A percentile compares a stretch with the other conserved stretches of the same genome.
phyloP scores from a whole-genome alignment of 2,329 filamentous ascomycete genomes.

The Colletotrichum eleusines region DNA sequence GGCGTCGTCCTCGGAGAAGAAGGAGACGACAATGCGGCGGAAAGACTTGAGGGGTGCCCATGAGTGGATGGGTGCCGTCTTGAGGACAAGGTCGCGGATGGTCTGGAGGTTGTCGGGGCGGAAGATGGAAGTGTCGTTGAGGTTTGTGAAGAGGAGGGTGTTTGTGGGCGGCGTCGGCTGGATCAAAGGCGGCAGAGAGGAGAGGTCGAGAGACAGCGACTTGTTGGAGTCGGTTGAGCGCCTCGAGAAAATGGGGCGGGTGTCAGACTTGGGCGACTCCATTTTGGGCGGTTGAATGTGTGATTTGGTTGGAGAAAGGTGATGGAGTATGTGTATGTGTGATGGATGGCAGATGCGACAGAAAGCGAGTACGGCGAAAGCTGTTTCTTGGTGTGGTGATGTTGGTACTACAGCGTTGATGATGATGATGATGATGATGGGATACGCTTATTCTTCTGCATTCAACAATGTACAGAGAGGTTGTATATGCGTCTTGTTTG shows the following conservation, averaged over 20 bases:
- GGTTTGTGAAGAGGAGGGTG: slow-evolving; percentile 87
- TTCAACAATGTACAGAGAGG: slow-evolving; percentile 2
- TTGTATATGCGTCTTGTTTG: slow-evolving; percentile 27
- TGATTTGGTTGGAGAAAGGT: not conserved
- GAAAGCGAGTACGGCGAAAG: not conserved
- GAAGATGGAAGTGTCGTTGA: slow-evolving; percentile 80
- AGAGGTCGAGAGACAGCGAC: slow-evolving; percentile 78
- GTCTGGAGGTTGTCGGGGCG: slow-evolving; percentile 78
- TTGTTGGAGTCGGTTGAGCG: slow-evolving; percentile 59
- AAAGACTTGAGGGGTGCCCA: slow-evolving; percentile 87
- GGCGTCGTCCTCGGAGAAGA: slow-evolving; percentile 77
- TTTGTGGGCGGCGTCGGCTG: slow-evolving; percentile 83
- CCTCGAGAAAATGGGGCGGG: slow-evolving; percentile 50
- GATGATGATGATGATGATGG: too few species aligned
- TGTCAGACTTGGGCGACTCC: slow-evolving; percentile 49
- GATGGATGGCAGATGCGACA: slow-evolving; percentile 16
- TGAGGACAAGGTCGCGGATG: slow-evolving; percentile 77
- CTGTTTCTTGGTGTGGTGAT: not conserved
- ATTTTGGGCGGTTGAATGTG: slow-evolving; percentile 45
- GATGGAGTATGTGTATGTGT: not conserved
- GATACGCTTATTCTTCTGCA: slow-evolving; percentile 7
- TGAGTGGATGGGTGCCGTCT: slow-evolving; percentile 78
- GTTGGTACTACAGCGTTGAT: not conserved
- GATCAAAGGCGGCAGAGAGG: slow-evolving; percentile 75
- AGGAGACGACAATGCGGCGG: slow-evolving; percentile 83